Conservation (phyloP, 169 alveolate genomes). For the Fabrea salina region DNA sequence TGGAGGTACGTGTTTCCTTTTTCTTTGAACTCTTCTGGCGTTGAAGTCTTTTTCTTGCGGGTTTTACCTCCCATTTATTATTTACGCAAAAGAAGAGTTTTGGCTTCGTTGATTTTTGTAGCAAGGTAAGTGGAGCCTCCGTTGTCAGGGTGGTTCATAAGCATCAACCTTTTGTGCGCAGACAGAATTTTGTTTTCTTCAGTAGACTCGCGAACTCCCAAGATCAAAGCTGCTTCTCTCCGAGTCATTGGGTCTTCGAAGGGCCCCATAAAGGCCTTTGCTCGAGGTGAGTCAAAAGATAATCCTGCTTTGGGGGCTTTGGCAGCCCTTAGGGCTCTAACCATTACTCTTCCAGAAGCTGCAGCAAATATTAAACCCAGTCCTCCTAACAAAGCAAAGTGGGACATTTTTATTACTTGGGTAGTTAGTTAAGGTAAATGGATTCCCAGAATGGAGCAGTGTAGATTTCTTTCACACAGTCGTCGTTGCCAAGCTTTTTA, state of each 20-base stretch:
- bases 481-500: constrained; percentile 1
- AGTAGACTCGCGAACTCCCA: constrained; percentile 58
- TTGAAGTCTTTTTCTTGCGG: too few relatives aligned
- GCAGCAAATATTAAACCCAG: not conserved
- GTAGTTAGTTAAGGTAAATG: not conserved
- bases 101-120: constrained; percentile 76
- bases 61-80: too few relatives aligned
- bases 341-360: not conserved
- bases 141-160: constrained; percentile 74
- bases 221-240: constrained; percentile 76
- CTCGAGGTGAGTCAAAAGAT: constrained; percentile 7
- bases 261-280: constrained; percentile 59
- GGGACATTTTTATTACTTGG: constrained; percentile 6
- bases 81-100: constrained; percentile 45
- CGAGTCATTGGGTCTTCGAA: constrained; percentile 58
- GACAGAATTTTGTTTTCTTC: constrained; percentile 41
- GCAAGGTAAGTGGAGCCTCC: constrained; percentile 77
- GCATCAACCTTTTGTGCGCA: constrained; percentile 62
- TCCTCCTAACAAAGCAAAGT: constrained; percentile 36
- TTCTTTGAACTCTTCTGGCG: too few relatives aligned
- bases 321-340: not conserved
- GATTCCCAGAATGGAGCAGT: constrained; percentile 1
- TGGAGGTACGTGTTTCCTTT: too few relatives aligned
- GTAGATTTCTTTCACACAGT: constrained; percentile 11
- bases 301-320: not conserved